Conservation (phyloP, 495 filamentous ascomycete genomes). For the Aspergillus carlsbadensis region DNA sequence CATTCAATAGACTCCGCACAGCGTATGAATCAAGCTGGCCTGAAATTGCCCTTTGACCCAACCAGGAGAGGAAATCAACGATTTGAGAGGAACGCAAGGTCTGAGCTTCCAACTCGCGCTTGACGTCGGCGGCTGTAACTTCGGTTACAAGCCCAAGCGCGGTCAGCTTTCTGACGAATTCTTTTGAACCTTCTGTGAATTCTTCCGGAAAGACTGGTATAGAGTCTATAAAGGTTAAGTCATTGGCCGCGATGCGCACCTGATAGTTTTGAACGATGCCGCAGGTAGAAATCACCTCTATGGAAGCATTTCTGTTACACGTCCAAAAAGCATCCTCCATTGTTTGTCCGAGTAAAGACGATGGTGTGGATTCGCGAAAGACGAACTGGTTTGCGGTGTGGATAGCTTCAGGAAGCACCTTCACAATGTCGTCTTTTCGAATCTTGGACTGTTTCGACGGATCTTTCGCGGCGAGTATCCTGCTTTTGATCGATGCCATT, state of each 20-base stretch:
- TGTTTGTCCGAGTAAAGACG: constrained; percentile 69
- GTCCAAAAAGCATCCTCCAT: constrained; percentile 96
- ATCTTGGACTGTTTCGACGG: constrained; percentile 53
- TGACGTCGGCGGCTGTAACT: constrained; percentile 83
- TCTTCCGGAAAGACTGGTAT: constrained; percentile 83
- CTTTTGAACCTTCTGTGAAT: constrained; percentile 58
- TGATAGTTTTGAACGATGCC: constrained; percentile 77
- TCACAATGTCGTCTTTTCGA: constrained; percentile 58
- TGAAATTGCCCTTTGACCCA: constrained; percentile 61
- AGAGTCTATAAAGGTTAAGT: constrained; percentile 84
- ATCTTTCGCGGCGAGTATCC: constrained; percentile 29
- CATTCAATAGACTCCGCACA: constrained; percentile 66
- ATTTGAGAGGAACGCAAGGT: constrained; percentile 75
- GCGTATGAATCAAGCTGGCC: constrained; percentile 65
- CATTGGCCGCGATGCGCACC: constrained; percentile 77
- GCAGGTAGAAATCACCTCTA: constrained; percentile 83
- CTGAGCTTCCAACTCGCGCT: constrained; percentile 70
- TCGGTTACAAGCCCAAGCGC: constrained; percentile 79
- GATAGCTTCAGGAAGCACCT: constrained; percentile 72
- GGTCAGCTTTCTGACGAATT: constrained; percentile 74
- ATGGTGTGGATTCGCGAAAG: constrained; percentile 86
- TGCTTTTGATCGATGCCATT: constrained; percentile 69
- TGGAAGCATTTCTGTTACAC: constrained; percentile 72
- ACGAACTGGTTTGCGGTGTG: constrained; percentile 74
- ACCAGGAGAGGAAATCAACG: constrained; percentile 79